Evolutionary conservation across 495 filamentous ascomycete genomes (phyloP).

Genomic region (Lepidopterella palustris): DNA sequence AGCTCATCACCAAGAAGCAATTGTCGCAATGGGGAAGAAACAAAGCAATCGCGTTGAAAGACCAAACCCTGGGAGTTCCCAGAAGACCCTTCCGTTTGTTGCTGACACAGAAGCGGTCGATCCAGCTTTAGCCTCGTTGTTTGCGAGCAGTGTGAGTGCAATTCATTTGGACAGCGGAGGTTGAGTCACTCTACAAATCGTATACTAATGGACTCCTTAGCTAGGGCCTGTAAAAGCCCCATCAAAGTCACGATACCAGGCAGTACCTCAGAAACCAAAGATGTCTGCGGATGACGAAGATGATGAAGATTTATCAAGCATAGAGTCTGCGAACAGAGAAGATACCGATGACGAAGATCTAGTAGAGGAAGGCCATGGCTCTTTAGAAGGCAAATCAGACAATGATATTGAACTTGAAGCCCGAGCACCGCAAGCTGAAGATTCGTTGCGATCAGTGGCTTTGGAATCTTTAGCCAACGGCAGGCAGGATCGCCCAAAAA

Average conservation of each 20-base stretch:
- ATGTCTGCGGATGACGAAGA: neutral
- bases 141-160: conserved; percentile 67
- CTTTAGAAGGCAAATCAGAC: neutral
- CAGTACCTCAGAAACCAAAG: neutral
- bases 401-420: conserved; percentile 11
- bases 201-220: conserved; percentile 2
- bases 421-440: conserved; percentile 6
- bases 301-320: neutral
- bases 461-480: conserved; percentile 5
- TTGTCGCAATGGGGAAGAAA: conserved; percentile 19
- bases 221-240: conserved; percentile 24
- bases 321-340: neutral
- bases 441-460: neutral
- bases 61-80: neutral
- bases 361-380: neutral
- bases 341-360: conserved; percentile 2
- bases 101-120: conserved; percentile 47
- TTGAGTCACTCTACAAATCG: neutral
- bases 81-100: conserved; percentile 4
- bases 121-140: conserved; percentile 69
- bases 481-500: conserved; percentile 7
- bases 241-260: conserved; percentile 23
- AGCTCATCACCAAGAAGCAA: neutral
- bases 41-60: conserved; percentile 10
- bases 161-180: neutral